Conservation (phyloP, 2,329 filamentous ascomycete species). For the Trichoderma guizhouense region DNA sequence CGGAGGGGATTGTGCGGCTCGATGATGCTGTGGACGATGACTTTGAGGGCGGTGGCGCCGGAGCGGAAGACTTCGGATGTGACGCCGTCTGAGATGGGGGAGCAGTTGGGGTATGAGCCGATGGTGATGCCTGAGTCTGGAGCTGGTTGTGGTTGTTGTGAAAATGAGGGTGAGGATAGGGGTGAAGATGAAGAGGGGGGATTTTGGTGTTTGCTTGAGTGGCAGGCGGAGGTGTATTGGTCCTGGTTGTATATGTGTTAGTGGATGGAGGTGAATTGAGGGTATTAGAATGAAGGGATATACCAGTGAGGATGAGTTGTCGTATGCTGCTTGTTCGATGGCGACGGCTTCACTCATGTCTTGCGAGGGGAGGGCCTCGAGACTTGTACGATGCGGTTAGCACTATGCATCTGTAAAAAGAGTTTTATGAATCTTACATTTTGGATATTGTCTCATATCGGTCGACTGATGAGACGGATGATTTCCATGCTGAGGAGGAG, state of each 20-base stretch:
- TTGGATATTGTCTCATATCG: constrained; percentile 61
- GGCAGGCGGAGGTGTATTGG: constrained; percentile 52
- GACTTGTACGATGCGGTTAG: constrained; percentile 24
- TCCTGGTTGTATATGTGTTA: constrained; percentile 44
- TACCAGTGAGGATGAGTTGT: constrained; percentile 56
- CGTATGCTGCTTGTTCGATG: constrained; percentile 63
- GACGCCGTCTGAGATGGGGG: constrained; percentile 61
- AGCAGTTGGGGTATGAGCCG: constrained; percentile 52
- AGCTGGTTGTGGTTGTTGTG: not conserved
- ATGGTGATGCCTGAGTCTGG: constrained; percentile 42
- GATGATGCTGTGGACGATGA: constrained; percentile 65
- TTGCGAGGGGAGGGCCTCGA: constrained; percentile 29
- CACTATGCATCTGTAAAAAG: not conserved
- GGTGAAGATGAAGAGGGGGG: constrained; percentile 1
- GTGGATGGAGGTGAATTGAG: not conserved
- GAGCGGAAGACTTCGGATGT: constrained; percentile 83
- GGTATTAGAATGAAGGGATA: constrained; percentile 4
- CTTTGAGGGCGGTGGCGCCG: constrained; percentile 67
- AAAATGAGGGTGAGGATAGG: not conserved
- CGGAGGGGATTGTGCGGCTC: constrained; percentile 79
- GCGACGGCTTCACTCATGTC: constrained; percentile 52
- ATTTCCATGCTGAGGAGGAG: constrained; percentile 44
- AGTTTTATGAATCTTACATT: constrained; percentile 26
- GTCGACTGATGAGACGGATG: constrained; percentile 53
- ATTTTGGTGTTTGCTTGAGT: constrained; percentile 16